These are phyloP conservation scores for Podila horticola DNA, from an alignment of 192 early-diverging fungal species.

Conservation along the genomic window DNA sequence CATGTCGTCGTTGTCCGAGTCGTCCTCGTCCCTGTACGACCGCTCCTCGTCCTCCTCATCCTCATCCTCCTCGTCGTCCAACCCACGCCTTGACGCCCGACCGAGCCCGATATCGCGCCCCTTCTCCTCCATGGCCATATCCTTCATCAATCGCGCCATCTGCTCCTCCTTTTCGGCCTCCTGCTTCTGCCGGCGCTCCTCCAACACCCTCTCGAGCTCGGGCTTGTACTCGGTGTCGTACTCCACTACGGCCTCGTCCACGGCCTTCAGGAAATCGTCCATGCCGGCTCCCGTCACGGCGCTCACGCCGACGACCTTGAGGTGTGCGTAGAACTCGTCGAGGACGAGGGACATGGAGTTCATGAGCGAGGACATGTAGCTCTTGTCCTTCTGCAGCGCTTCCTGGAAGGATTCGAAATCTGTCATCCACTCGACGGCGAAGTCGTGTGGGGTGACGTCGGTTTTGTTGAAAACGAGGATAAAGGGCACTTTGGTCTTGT, in stretches of 20 bases:
- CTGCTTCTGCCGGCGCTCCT: slow-evolving; percentile 66
- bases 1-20: slow-evolving; percentile 30
- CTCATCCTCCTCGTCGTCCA: slow-evolving; percentile 17
- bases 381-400: slow-evolving; percentile 83
- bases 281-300: slow-evolving; percentile 95
- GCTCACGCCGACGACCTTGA: slow-evolving; percentile 88
- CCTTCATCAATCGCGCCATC: slow-evolving; percentile 84
- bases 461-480: slow-evolving; percentile 97
- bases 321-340: slow-evolving; percentile 94
- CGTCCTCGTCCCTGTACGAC: slow-evolving; percentile 32
- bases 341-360: slow-evolving; percentile 95
- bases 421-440: slow-evolving; percentile 96
- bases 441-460: slow-evolving; percentile 90
- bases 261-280: slow-evolving; percentile 85
- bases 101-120: slow-evolving; percentile 45
- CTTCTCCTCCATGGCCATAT: slow-evolving; percentile 80
- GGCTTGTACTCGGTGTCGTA: slow-evolving; percentile 92
- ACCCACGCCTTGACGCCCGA: slow-evolving; percentile 7
- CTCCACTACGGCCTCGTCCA: slow-evolving; percentile 84
- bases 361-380: slow-evolving; percentile 94
- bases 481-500: slow-evolving; percentile 97
- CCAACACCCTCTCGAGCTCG: slow-evolving; percentile 77
- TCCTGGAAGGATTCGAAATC: slow-evolving; percentile 96
- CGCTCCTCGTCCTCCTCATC: slow-evolving; percentile 51
- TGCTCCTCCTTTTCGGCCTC: slow-evolving; percentile 76